Percentiles rank a stretch among this genome's conserved stretches.
These are phyloP conservation scores for Acanthamoeba lenticulata DNA, from an alignment of 208 protist genomes.

Conservation along the genomic window DNA sequence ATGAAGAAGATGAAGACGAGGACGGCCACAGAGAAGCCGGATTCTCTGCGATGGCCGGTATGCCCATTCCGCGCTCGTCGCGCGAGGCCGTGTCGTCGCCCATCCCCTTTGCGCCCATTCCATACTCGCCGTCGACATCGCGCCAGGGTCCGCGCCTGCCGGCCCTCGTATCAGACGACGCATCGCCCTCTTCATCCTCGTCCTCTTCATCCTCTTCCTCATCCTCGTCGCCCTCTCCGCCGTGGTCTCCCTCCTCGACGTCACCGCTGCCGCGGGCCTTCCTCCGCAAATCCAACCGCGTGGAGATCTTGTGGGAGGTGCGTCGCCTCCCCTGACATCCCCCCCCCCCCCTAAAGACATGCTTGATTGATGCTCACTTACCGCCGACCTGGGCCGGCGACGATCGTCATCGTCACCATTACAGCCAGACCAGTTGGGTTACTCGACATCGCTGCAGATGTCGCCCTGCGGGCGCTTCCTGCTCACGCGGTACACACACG, in stretches of 20 bases:
- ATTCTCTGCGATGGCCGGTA: not conserved
- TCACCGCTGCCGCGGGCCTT: not conserved
- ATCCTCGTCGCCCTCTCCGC: not conserved
- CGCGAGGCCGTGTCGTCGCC: too few species aligned
- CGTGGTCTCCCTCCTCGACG: not conserved
- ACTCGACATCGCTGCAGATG: not conserved
- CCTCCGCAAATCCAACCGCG: not conserved
- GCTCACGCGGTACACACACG: not conserved
- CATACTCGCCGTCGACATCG: not conserved
- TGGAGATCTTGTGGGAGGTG: slow-evolving; percentile 4
- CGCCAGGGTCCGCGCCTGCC: not conserved
- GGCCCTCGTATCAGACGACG: not conserved
- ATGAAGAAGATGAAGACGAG: not conserved
- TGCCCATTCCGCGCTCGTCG: not conserved
- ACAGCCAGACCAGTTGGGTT: not conserved
- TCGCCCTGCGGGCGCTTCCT: not conserved
- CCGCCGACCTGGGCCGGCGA: too few species aligned
- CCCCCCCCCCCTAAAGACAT: too few species aligned
- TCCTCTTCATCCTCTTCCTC: not conserved
- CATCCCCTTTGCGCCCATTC: not conserved
- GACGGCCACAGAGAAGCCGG: too few species aligned
- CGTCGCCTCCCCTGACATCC: too few species aligned
- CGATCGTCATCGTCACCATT: too few species aligned
- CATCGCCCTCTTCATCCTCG: not conserved
- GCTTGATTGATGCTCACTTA: too few species aligned